phyloP scores from a whole-genome alignment of 2,329 filamentous ascomycete genomes.

The Colletotrichum sansevieriae region DNA sequence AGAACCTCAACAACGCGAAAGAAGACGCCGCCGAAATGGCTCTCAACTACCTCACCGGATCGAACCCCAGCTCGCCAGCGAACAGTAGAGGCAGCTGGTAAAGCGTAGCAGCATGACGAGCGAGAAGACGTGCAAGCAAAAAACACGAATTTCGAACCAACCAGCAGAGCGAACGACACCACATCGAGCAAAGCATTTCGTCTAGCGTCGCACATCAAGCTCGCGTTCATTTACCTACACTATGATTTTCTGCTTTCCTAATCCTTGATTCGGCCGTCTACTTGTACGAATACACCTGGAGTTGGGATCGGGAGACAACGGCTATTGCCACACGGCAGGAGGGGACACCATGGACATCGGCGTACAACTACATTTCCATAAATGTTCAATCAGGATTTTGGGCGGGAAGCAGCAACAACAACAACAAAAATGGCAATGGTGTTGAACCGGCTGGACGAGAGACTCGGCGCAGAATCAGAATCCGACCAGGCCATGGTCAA shows the following conservation, averaged over 20 bases:
- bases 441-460: slow-evolving; percentile 17
- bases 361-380: slow-evolving; percentile 40
- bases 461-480: slow-evolving; percentile 8
- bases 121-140: slow-evolving; percentile 5
- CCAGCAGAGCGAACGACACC: slow-evolving; percentile 18
- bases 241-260: slow-evolving; percentile 18
- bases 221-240: neutral
- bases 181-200: slow-evolving; percentile 28
- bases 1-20: slow-evolving; percentile 87
- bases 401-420: neutral
- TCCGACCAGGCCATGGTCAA: slow-evolving; percentile 2
- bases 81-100: slow-evolving; percentile 44
- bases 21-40: slow-evolving; percentile 93
- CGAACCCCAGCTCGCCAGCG: slow-evolving; percentile 56
- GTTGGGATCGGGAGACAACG: slow-evolving; percentile 39
- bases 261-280: slow-evolving; percentile 26
- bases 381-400: slow-evolving; percentile 24
- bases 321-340: slow-evolving; percentile 41
- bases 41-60: slow-evolving; percentile 66
- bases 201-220: slow-evolving; percentile 32
- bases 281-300: slow-evolving; percentile 42
- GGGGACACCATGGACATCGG: slow-evolving; percentile 39
- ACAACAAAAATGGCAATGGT: slow-evolving; percentile 3
- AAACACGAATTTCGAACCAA: neutral
- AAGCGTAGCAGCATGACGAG: neutral